Base-by-base conservation (phyloP, 371 early-diverging fungal genomes). In the Dichotomocladium elegans region DNA sequence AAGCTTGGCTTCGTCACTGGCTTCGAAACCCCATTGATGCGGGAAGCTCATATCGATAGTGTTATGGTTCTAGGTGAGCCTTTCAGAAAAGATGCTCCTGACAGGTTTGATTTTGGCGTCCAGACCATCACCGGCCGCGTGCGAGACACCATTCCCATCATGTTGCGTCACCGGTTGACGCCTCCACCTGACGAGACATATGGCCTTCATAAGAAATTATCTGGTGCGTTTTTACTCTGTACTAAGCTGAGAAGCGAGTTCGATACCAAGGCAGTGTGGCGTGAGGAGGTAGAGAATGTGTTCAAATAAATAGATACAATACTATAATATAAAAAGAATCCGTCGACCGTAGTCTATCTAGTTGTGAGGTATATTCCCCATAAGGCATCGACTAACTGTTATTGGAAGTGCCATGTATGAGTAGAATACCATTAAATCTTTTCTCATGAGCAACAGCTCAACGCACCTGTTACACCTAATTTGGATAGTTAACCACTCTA, bases 101-200 rank as follows among this genome's bases (percentile, higher is more conserved):
- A 77, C 26, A 9, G 64, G 4, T 96, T 87, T 64, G 87, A 95
- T 52, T 97, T 96, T 63, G 77, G 72, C 4, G 61, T 60, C 29
- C 95, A 93, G 58, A 88, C 89, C 12, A 85, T 97, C 8, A 92
- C 95, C 1, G 65, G 64, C 19, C 74, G 88, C 1, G 92, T 98
- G 14, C 86, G 92, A 37, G 85, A 86, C 24, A 83, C 88, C 11
- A 95, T 98, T 51, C 98, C 98, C 6, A 83, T 89, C 12, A 98
- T 98, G 96, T 80, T 98, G 47, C 80, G 86, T 41, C 88, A 96
- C 54, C 75, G 98, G 27, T 63, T 98, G 46, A 95, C 94, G 4
- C 98, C 98, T 5, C 98, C 98, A 14, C 98, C 98, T 5, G 97
- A 96, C 53, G 97, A 94, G 62, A 92, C 93, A 1, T 97, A 97